Percentiles rank a stretch among this genome's conserved stretches.
These are phyloP conservation scores for Stachybotrys elegans DNA, from an alignment of 2,329 filamentous ascomycete species.

Conservation along the genomic window DNA sequence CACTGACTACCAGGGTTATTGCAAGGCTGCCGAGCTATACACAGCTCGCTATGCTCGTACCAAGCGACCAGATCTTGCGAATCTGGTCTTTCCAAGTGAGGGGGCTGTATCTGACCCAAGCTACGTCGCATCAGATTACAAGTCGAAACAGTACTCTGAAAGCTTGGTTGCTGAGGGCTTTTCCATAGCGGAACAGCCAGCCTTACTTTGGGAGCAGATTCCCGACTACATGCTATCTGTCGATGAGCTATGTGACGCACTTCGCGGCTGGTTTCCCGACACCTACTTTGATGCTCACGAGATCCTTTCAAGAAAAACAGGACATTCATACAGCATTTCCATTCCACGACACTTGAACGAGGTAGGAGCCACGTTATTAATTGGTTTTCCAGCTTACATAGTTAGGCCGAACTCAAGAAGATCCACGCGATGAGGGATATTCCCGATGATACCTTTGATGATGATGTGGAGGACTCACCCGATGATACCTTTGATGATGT, in stretches of 20 bases:
- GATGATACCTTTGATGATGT: no score
- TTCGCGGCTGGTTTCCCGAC: background rate
- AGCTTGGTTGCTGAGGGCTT: background rate
- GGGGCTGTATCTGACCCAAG: background rate
- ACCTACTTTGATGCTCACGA: background rate
- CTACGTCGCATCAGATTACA: background rate
- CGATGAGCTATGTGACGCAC: background rate
- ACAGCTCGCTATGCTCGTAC: background rate
- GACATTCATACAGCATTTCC: no score
- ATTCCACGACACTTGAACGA: no score
- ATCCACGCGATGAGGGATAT: no score
- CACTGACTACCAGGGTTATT: background rate
- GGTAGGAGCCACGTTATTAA: no score
- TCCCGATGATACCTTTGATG: no score
- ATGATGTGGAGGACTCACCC: no score
- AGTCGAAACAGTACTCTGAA: background rate
- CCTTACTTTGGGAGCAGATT: background rate
- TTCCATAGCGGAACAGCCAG: background rate
- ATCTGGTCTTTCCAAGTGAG: background rate
- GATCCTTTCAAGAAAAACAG: no score
- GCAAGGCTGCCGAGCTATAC: background rate
- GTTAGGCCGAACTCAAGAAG: no score
- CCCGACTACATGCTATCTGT: background rate
- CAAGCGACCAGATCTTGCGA: background rate
- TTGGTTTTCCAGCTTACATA: no score